A percentile compares a stretch with the other conserved stretches of the same genome.
phyloP scores from a whole-genome alignment of 306 rosid species.

The Cucurbita moschata region DNA sequence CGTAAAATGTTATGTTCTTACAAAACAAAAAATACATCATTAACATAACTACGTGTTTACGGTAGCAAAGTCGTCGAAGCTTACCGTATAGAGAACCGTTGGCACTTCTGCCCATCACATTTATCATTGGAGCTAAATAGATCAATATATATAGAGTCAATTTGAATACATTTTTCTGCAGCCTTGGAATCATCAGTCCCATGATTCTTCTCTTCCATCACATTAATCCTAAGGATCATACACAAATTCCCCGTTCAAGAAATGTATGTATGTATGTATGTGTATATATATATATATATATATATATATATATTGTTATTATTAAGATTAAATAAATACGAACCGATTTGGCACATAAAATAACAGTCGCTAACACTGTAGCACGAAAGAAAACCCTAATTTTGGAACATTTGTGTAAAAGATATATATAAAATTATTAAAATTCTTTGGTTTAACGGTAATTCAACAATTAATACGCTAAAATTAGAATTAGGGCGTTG shows the following conservation, averaged over 20 bases:
- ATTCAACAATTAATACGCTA: not conserved
- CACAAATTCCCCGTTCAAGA: not conserved
- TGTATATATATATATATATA: not conserved
- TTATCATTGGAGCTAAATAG: constrained; percentile 31
- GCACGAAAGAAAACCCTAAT: not conserved
- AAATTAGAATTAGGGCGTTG: not conserved
- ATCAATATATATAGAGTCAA: constrained; percentile 73
- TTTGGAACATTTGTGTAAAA: not conserved
- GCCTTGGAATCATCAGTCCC: constrained; percentile 23
- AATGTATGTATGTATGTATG: not conserved
- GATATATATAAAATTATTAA: not conserved
- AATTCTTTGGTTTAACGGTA: not conserved
- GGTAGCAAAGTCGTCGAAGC: constrained; percentile 7
- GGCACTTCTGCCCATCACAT: constrained; percentile 41
- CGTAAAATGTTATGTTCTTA: not conserved
- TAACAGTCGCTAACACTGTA: not conserved
- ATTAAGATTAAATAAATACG: not conserved
- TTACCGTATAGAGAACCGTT: constrained; percentile 78
- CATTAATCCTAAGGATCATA: constrained; percentile 7
- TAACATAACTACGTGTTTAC: not conserved
- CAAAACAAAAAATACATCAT: not conserved
- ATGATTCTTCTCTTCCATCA: constrained; percentile 16
- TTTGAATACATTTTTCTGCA: constrained; percentile 42
- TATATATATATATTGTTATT: not conserved
- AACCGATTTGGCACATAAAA: not conserved